phyloP scores from a whole-genome alignment of 2,329 filamentous ascomycete species.

The Scedosporium boydii region DNA sequence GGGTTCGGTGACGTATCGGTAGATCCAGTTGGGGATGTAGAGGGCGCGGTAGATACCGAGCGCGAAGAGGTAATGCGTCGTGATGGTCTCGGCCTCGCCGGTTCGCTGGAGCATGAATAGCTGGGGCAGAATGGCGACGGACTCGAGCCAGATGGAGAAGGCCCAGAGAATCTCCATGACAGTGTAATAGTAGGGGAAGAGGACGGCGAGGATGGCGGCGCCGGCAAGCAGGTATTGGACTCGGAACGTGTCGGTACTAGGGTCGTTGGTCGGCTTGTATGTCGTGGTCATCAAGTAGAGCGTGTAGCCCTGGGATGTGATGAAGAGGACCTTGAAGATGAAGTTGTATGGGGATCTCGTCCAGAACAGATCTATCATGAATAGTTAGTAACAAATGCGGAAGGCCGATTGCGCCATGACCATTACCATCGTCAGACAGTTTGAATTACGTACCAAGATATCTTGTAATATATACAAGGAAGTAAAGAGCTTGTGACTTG shows the following conservation, averaged over 20 bases:
- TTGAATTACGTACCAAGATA: constrained; percentile 62
- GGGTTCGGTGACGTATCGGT: constrained; percentile 69
- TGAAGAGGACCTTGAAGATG: constrained; percentile 92
- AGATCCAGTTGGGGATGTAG: constrained; percentile 99
- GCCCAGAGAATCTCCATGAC: constrained; percentile 86
- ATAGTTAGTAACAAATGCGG: not conserved
- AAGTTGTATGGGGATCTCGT: constrained; percentile 84
- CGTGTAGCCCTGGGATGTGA: constrained; percentile 81
- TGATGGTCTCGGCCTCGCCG: constrained; percentile 98
- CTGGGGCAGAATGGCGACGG: constrained; percentile 92
- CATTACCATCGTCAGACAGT: constrained; percentile 5
- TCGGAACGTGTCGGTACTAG: constrained; percentile 94
- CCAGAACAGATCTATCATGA: constrained; percentile 66
- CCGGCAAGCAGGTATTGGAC: constrained; percentile 87
- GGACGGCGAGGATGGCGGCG: constrained; percentile 65
- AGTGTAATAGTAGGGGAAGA: constrained; percentile 81
- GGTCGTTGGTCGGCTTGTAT: constrained; percentile 95
- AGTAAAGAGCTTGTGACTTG: constrained; percentile 93
- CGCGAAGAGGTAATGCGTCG: constrained; percentile 93
- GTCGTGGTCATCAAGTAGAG: constrained; percentile 97
- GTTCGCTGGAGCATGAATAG: constrained; percentile 97
- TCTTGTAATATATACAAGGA: constrained; percentile 86
- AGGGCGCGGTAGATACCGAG: constrained; percentile 83
- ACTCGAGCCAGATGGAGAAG: constrained; percentile 97
- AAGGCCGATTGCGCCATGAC: constrained; percentile 1